A percentile compares a stretch with the other conserved stretches of the same genome.
Evolutionary conservation across 2,329 filamentous ascomycete species (phyloP).

Genomic region (Colletotrichum brevisporum): DNA sequence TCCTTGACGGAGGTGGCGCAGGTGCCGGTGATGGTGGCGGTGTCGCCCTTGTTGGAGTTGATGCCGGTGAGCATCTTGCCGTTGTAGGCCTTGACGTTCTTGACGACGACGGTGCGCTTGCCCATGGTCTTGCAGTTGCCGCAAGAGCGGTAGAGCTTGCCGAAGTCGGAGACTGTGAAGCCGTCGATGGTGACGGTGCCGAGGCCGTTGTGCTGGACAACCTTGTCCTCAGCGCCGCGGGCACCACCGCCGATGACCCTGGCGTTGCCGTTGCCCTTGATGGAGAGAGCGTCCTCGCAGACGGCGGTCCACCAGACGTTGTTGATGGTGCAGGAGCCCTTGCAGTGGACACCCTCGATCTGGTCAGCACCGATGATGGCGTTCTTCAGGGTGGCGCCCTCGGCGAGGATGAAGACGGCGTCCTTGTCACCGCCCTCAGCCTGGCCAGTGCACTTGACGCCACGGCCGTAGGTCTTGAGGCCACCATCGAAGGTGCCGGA

Average conservation of each 20-base stretch:
- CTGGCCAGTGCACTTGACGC: constrained; percentile 57
- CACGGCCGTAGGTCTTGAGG: constrained; percentile 54
- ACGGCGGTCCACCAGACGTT: constrained; percentile 66
- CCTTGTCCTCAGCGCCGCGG: constrained; percentile 39
- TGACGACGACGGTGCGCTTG: constrained; percentile 39
- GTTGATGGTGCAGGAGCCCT: constrained; percentile 57
- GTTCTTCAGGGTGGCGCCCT: constrained; percentile 60
- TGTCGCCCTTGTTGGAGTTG: constrained; percentile 43
- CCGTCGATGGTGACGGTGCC: constrained; percentile 41
- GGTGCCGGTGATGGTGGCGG: constrained; percentile 40
- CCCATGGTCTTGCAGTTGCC: constrained; percentile 42
- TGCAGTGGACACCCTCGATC: constrained; percentile 62
- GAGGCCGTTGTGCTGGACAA: constrained; percentile 42
- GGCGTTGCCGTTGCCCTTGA: constrained; percentile 41
- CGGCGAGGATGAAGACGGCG: constrained; percentile 57
- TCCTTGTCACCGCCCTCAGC: constrained; percentile 60
- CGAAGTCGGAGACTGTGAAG: constrained; percentile 40
- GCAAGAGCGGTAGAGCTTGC: constrained; percentile 42
- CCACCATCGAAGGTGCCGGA: constrained; percentile 47
- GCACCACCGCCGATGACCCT: constrained; percentile 38
- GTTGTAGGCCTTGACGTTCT: constrained; percentile 43
- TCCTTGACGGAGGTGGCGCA: constrained; percentile 42
- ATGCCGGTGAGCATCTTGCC: constrained; percentile 42
- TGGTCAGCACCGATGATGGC: constrained; percentile 62
- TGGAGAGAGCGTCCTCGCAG: constrained; percentile 51